Conservation (phyloP, 1,284 basidiomycete genomes). For the Rugosomyces carneus region DNA sequence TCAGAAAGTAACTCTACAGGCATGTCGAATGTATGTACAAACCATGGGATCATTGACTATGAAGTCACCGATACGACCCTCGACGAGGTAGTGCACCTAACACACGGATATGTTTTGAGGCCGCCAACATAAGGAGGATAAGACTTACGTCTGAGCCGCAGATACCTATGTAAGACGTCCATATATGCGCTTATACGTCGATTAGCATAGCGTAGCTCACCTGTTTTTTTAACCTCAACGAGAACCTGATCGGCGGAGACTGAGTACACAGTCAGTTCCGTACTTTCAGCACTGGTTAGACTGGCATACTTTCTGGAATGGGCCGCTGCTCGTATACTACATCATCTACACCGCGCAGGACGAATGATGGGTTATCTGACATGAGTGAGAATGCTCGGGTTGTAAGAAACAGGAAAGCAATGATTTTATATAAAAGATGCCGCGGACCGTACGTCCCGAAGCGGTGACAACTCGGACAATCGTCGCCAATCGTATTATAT, state of each 20-base stretch:
- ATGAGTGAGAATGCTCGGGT: conserved; percentile 28
- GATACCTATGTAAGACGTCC: conserved; percentile 50
- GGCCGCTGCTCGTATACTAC: conserved; percentile 73
- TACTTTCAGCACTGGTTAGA: no score
- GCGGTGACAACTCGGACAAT: conserved; percentile 11
- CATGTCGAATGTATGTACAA: background rate
- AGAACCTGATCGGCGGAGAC: conserved; percentile 79
- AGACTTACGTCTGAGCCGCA: conserved; percentile 78
- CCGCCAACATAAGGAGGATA: conserved; percentile 1
- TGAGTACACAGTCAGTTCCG: conserved; percentile 21
- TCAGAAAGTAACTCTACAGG: background rate
- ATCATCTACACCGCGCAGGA: conserved; percentile 69
- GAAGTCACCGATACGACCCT: conserved; percentile 77
- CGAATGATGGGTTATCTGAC: conserved; percentile 76
- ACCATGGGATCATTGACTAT: conserved; percentile 77
- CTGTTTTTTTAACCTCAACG: conserved; percentile 89
- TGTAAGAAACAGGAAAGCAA: background rate
- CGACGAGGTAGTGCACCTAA: conserved; percentile 71
- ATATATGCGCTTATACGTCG: background rate
- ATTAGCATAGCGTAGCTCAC: conserved; percentile 31
- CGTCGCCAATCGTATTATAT: conserved; percentile 5
- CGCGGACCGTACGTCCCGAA: conserved; percentile 18
- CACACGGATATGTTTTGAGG: conserved; percentile 6
- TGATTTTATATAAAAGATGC: background rate
- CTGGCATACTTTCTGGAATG: conserved; percentile 70